phyloP scores from a whole-genome alignment of 2,329 filamentous ascomycete species.

The Fusarium chlamydosporum region DNA sequence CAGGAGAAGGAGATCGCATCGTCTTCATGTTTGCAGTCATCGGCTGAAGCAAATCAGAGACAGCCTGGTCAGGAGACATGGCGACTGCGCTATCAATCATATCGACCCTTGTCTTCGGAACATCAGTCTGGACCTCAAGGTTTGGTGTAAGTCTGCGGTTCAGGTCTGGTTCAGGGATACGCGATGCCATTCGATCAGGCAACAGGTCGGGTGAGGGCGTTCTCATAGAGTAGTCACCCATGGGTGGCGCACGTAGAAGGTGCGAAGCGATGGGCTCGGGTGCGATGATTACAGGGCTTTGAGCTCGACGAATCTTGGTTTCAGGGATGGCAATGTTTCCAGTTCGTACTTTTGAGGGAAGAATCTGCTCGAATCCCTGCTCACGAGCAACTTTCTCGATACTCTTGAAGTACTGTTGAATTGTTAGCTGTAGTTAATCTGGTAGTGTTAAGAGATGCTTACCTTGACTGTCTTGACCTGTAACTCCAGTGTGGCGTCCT shows the following conservation, averaged over 20 bases:
- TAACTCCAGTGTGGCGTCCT: slow-evolving; percentile 80
- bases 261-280: slow-evolving; percentile 70
- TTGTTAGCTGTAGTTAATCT: slow-evolving; percentile 1
- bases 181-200: slow-evolving; percentile 73
- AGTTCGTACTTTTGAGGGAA: slow-evolving; percentile 69
- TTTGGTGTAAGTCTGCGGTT: slow-evolving; percentile 61
- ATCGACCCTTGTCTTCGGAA: slow-evolving; percentile 60
- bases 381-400: slow-evolving; percentile 74
- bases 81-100: slow-evolving; percentile 64
- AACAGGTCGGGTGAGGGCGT: slow-evolving; percentile 71
- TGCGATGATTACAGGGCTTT: slow-evolving; percentile 62
- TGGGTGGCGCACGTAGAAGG: slow-evolving; percentile 68
- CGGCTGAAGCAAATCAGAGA: slow-evolving; percentile 66
- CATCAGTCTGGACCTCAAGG: slow-evolving; percentile 68
- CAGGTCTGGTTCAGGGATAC: slow-evolving; percentile 65
- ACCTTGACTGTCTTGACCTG: slow-evolving; percentile 80
- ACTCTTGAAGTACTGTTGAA: slow-evolving; percentile 74
- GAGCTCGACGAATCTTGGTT: slow-evolving; percentile 61
- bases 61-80: slow-evolving; percentile 67
- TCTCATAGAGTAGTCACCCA: slow-evolving; percentile 68
- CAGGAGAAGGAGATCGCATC: slow-evolving; percentile 69
- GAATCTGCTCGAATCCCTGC: slow-evolving; percentile 70
- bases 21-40: slow-evolving; percentile 69
- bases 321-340: slow-evolving; percentile 59
- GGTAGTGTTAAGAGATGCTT: slow-evolving; percentile 25